Base-by-base conservation (phyloP, 306 rosid genomes). In the Glycine latifolia region DNA sequence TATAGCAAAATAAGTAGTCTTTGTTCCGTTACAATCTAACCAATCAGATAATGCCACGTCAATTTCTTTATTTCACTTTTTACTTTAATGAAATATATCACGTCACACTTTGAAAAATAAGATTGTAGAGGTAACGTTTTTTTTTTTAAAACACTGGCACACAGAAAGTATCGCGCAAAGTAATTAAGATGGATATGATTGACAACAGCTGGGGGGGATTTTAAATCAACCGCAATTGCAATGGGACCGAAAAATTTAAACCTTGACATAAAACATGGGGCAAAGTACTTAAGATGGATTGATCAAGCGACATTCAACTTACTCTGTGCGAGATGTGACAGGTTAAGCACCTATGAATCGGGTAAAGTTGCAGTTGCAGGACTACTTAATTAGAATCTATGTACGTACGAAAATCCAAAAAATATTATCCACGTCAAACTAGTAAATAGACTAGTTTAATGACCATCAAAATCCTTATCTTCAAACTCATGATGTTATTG, bases 401-500 rank as follows among this genome's bases (percentile, higher is more conserved):
- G 7, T 10, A 13, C 2, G 10, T 5, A 13, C 6, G 69, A 7
- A 63, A n/a, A n/a, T 33, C 17, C 17, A 16, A 63, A 12, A 63
- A 66, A 65, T 39, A 66, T 48, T 47, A 13, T 44, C 12, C 16
- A 17, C 16, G 56, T 69, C 74, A 47, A 17, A 52, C 37, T 14
- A 47, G 47, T 20, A 71, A 13, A 53, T 53, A 53, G 8, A 71
- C 10, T 73, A 33, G 8, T 41, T 53, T 56, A 41, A 16, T 10
- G 31, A 62, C 60, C 56, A 47, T 31, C 56, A 62, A 62, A 48
- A 48, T 6, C 54, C 65, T 17, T 50, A 55, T 54, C 58, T 79
- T 67, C 65, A 35, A 71, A 3, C 78, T 7, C 1, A 5, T 3
- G 3, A 43, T 7, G 43, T 41, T 49, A 20, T 71, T 59, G 5